Evolutionary conservation across 148 eudicot species (phyloP), one percentile per base, ranked within the genome.

Genomic region (Pouteria glomerata): DNA sequence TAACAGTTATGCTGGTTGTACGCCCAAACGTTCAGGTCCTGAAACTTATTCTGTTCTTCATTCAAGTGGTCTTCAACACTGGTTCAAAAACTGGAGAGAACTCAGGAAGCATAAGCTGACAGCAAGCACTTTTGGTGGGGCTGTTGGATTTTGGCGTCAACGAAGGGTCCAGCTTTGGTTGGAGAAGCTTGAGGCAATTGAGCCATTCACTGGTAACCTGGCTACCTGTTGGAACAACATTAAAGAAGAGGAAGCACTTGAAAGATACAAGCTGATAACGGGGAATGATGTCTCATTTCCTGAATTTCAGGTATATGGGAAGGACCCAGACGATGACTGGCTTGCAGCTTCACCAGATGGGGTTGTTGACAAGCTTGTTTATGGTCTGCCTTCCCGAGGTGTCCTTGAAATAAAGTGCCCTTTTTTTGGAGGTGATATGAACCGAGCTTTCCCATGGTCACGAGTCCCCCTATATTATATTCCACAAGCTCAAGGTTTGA

Each of bases 331-430:
- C 52, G 87, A 86, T 50, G 81, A 78, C 65, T 93, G 93, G 93
- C 93, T 88, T 71, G 98, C 77, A 41, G 91, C 96, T 58, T 93
- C 96, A 0, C 91, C 98, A 35, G 98, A 93, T 80, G 98, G 96
- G 33, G 73, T 80, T 34, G 68, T 92, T 69, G 80, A 87, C 69
- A 69, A 66, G 37, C 57, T 60, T 41, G 63, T 77, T 24, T 82
- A 88, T 77, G 87, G 76, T 10, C 76, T 86, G 73, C 82, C 87
- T 21, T 82, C 84, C 19, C 64, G 77, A 53, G 98, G 98, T 24
- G 82, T 90, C 14, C 75, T 93, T 34, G 96, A 93, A 80, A 84
- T 93, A 66, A 93, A 86, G 72, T 93, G 98, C 55, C 98, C 98
- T 0, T 86, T 47, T 77, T 92, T 85, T 51, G 76, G 75, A 58